phyloP scores from a whole-genome alignment of 768 basidiomycete genomes.

The Coprinopsis strossmayeri region DNA sequence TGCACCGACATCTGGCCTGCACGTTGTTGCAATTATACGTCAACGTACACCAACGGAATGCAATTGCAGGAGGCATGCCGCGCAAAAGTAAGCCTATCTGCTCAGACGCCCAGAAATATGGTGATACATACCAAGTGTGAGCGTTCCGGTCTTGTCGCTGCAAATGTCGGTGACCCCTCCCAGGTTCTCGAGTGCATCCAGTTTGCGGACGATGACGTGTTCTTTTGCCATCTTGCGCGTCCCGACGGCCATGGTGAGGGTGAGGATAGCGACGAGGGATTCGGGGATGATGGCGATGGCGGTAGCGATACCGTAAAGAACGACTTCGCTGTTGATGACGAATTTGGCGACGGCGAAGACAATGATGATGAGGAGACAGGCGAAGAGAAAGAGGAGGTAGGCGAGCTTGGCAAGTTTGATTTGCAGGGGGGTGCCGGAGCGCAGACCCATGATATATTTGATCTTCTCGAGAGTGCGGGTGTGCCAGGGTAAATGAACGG shows the following conservation, averaged over 20 bases:
- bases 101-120: background rate
- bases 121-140: constrained; percentile 29
- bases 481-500: constrained; percentile 17
- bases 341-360: constrained; percentile 30
- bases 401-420: constrained; percentile 31
- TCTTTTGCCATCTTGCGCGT: constrained; percentile 48
- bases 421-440: constrained; percentile 30
- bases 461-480: constrained; percentile 19
- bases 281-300: constrained; percentile 36
- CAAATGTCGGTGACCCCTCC: constrained; percentile 50
- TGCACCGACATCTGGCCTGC: constrained; percentile 35
- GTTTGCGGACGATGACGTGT: constrained; percentile 57
- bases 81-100: background rate
- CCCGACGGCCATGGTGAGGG: constrained; percentile 54
- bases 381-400: constrained; percentile 27
- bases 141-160: constrained; percentile 63
- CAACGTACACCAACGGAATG: too few species aligned
- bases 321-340: constrained; percentile 25
- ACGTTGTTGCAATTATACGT: too few species aligned
- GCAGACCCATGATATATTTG: constrained; percentile 22
- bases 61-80: background rate
- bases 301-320: constrained; percentile 30
- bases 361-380: constrained; percentile 29
- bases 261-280: constrained; percentile 40
- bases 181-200: constrained; percentile 58